Evolutionary conservation across 768 basidiomycete genomes (phyloP), one percentile per base, ranked within the genome.

Genomic region (Hygrophorus pudorinus): DNA sequence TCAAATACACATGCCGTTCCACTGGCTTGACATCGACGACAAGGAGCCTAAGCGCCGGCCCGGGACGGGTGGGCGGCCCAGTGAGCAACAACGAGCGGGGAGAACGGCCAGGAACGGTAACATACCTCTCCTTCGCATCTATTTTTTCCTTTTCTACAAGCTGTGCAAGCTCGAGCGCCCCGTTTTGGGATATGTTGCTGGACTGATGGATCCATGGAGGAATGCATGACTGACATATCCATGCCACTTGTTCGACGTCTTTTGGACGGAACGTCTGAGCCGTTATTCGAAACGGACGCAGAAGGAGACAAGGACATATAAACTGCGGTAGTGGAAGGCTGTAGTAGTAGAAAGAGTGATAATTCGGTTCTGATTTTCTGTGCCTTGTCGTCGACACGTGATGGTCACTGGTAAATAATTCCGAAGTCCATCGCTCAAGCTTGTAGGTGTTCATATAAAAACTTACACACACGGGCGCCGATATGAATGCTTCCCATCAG

Each of bases 61-160:
- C 82, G 82, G 82, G 66, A 59, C 75, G 75, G 76, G 60, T 67
- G 68, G 70, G 66, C 79, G 83, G 81, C 65, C 77, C 58, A 71
- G 70, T 71, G 67, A 77, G 73, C 58, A 62, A 55, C 54, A 60
- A 66, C 71, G 70, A 67, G 62, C 71, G 67, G 61, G 56, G 54
- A 51, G 49, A 50, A 53, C 60, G 59, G 59, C 17, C 12, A 20
- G 55, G 53, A 55, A 59, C 48, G 53, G 52, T 49, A 50, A 59
- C 75, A 59, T 57, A 87, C 87, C 76, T 89, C 88, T 64, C 88
- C 87, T 67, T 92, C 89, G 59, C 89, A 92, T 61, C 88, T 72
- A 70, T 92, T 92, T 71, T 91, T 92, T 46, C 88, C 88, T 55
- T 87, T 88, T 60, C 88, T 79, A 64, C 88, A 91, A 51, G 82